A percentile compares a stretch with the other conserved stretches of the same genome.
Conservation (phyloP, 2,329 filamentous ascomycete species). For the Shiraia sp. region DNA sequence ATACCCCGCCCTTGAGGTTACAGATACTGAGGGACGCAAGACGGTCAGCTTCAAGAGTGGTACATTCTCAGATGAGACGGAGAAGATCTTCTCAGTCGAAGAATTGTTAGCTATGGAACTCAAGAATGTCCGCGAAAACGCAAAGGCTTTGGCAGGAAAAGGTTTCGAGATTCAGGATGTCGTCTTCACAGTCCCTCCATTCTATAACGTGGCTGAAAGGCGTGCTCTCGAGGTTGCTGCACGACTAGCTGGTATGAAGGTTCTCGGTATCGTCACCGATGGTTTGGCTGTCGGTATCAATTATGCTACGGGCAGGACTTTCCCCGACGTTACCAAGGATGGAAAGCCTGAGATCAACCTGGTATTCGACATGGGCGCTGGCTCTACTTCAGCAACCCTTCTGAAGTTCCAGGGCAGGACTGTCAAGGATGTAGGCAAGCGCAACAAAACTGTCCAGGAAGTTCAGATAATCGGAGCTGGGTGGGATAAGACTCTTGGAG, state of each 20-base stretch:
- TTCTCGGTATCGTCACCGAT: conserved; percentile 84
- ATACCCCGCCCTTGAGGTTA: conserved; percentile 77
- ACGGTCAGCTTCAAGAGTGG: conserved; percentile 84
- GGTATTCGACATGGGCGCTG: conserved; percentile 97
- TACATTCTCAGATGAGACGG: conserved; percentile 66
- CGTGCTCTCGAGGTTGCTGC: conserved; percentile 82
- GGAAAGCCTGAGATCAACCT: conserved; percentile 88
- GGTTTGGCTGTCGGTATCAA: conserved; percentile 91
- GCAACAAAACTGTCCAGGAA: conserved; percentile 96
- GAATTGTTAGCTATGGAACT: conserved; percentile 96
- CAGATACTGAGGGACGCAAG: conserved; percentile 57
- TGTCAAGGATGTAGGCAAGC: conserved; percentile 89
- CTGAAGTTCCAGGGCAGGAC: conserved; percentile 85
- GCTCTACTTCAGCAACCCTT: conserved; percentile 87
- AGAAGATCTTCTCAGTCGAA: conserved; percentile 73
- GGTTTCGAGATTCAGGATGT: conserved; percentile 74
- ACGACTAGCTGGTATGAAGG: conserved; percentile 82
- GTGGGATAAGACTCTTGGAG: conserved; percentile 89
- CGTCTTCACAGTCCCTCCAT: conserved; percentile 87
- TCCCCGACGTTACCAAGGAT: conserved; percentile 80
- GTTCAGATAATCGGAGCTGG: conserved; percentile 84
- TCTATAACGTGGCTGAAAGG: conserved; percentile 89
- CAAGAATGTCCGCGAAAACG: conserved; percentile 87
- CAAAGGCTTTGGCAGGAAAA: conserved; percentile 78
- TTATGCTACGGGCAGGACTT: conserved; percentile 89